Conservation (phyloP, 1,284 basidiomycete species). For the Ustilago tritici region DNA sequence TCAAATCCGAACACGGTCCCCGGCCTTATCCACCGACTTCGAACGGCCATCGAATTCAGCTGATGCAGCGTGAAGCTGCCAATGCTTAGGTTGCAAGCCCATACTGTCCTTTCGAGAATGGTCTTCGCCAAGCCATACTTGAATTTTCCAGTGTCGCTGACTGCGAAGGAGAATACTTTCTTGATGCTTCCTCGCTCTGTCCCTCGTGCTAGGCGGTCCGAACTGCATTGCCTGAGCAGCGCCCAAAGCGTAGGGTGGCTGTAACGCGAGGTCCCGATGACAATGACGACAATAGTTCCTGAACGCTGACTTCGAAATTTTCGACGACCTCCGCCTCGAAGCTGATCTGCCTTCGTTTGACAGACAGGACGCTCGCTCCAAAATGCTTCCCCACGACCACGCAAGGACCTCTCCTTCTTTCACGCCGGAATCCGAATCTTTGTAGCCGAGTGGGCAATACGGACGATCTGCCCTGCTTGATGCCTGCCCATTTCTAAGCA, state of each 20-base stretch:
- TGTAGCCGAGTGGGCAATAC: background rate
- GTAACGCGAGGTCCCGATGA: background rate
- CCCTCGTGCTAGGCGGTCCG: background rate
- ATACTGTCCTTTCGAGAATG: background rate
- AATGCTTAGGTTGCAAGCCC: background rate
- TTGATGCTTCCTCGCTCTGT: background rate
- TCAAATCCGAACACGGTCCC: background rate
- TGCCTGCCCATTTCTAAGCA: background rate
- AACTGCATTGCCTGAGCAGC: background rate
- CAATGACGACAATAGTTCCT: constrained; percentile 4
- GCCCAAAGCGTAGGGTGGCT: constrained; percentile 2
- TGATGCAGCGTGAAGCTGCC: background rate
- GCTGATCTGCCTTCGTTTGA: background rate
- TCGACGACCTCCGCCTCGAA: background rate
- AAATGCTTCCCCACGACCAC: background rate
- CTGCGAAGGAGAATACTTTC: background rate
- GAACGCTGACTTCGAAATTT: background rate
- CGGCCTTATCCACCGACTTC: background rate
- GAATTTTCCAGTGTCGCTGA: no score
- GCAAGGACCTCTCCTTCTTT: background rate
- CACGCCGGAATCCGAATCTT: background rate
- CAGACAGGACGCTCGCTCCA: background rate
- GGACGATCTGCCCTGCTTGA: background rate
- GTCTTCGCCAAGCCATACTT: background rate
- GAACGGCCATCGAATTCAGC: background rate